Evolutionary conservation across 345 rosid genomes (phyloP).

Genomic region (Stellera chamaejasme): DNA sequence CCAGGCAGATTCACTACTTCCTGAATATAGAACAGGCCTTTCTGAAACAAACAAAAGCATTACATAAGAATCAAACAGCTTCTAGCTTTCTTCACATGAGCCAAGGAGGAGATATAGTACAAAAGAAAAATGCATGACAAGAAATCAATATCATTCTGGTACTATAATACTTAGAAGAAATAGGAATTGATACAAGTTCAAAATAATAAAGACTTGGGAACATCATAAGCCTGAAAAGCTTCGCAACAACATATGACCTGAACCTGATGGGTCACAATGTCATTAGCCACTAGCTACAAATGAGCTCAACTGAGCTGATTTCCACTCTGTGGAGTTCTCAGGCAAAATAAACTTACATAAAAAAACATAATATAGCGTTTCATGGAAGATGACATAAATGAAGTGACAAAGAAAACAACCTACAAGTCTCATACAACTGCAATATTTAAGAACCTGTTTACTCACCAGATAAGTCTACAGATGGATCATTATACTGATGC

Average conservation of each 20-base stretch:
- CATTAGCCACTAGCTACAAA: too few relatives aligned
- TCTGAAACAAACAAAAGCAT: constrained; percentile 28
- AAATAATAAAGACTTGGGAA: too few relatives aligned
- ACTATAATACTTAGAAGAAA: too few relatives aligned
- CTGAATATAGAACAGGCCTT: constrained; percentile 51
- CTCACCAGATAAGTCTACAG: constrained; percentile 71
- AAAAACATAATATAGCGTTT: too few relatives aligned
- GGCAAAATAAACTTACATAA: neutral
- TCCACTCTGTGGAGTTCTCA: neutral
- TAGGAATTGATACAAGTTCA: too few relatives aligned
- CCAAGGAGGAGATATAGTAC: neutral
- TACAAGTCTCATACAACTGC: neutral
- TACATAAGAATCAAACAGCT: neutral
- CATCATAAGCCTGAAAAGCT: too few relatives aligned
- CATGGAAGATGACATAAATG: too few relatives aligned
- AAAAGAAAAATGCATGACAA: neutral
- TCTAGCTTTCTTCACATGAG: neutral
- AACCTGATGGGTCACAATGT: too few relatives aligned
- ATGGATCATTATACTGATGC: constrained; percentile 37
- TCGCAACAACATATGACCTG: too few relatives aligned
- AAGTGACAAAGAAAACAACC: too few relatives aligned
- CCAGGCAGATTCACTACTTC: constrained; percentile 41
- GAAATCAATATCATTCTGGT: too few relatives aligned
- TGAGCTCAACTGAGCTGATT: too few relatives aligned
- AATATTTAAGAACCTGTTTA: constrained; percentile 5